phyloP scores from a whole-genome alignment of 2,329 filamentous ascomycete genomes.

The Diatrype stigma region DNA sequence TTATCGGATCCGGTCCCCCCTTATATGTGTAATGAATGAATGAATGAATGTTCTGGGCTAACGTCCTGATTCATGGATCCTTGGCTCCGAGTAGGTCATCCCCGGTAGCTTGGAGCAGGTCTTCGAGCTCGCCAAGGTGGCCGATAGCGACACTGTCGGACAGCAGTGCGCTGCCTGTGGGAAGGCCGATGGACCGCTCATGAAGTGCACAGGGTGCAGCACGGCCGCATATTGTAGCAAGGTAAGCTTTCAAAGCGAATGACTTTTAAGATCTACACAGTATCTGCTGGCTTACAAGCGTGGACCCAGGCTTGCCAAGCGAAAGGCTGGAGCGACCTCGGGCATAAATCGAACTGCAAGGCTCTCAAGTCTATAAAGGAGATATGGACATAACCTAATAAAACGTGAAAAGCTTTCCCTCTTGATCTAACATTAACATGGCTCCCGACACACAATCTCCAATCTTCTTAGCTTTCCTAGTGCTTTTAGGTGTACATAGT shows the following conservation, averaged over 20 bases:
- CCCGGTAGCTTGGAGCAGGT: slow-evolving; percentile 20
- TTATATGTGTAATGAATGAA: not conserved
- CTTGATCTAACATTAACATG: too few relatives aligned
- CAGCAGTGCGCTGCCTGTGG: slow-evolving; percentile 23
- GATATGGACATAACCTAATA: slow-evolving; percentile 33
- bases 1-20: not conserved
- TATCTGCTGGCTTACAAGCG: not conserved
- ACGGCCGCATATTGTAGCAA: slow-evolving; percentile 43
- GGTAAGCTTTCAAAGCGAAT: slow-evolving; percentile 25
- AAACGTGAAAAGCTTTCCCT: too few relatives aligned
- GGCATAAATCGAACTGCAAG: slow-evolving; percentile 42
- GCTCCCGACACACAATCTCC: too few relatives aligned
- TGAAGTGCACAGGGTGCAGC: slow-evolving; percentile 40
- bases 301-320: slow-evolving; percentile 36
- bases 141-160: slow-evolving; percentile 2
- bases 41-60: not conserved
- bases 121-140: slow-evolving; percentile 16
- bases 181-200: slow-evolving; percentile 21
- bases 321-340: slow-evolving; percentile 36
- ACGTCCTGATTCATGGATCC: not conserved
- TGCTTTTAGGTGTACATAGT: too few relatives aligned
- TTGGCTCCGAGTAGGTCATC: slow-evolving; percentile 10
- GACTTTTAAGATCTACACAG: too few relatives aligned
- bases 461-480: too few relatives aligned
- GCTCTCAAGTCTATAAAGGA: slow-evolving; percentile 34